Base-by-base conservation (phyloP, 768 basidiomycete genomes). In the Russula foetens region DNA sequence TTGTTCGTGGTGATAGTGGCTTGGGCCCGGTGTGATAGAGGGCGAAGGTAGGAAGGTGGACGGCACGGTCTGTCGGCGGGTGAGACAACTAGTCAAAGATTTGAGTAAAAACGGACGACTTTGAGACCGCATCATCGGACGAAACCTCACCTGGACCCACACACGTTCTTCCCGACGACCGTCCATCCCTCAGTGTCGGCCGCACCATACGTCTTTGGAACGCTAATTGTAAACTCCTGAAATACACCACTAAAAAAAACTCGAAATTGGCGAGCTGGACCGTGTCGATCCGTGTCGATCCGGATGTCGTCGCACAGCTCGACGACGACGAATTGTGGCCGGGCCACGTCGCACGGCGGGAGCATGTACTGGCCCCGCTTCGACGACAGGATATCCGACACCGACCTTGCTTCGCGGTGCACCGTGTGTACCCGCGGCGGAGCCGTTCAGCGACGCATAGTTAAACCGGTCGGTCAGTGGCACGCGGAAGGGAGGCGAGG, bases 291-390 rank as follows among this genome's bases (percentile, higher is more conserved):
- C 0, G 93, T 96, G 71, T 98, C 96, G 67, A 98, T 94, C 47
- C 92, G 78, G 64, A 99, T 93, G 71, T 98, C 97, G 65, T 98
- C 96, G 75, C 97, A 99, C 19, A 98, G 83, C 72, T 99, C 97
- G 47, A 98, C 87, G 35, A 97, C 85, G 35, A 98, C 88, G 73
- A 86, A 98, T 65, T 90, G 85, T 6, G 75, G 70, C 62, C n/a
- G n/a, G n/a, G 71, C 54, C 57, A 81, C 82, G 14, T 77, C 74
- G 69, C 97, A 99, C 0, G 96, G 96, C 56, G 88, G 91, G 66
- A 98, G 87, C 97, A 98, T 96, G 78, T 98, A 98, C 65, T 85
- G 77, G 72, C 98, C 96, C 70, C 86, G 88, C 74, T 93, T 94
- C 35, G 84, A 86, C 31, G 90, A 88, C 8, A 99, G 80, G 56